Evolutionary conservation across 1,284 basidiomycete genomes (phyloP).

Genomic region (Stygiomarasmius scandens): DNA sequence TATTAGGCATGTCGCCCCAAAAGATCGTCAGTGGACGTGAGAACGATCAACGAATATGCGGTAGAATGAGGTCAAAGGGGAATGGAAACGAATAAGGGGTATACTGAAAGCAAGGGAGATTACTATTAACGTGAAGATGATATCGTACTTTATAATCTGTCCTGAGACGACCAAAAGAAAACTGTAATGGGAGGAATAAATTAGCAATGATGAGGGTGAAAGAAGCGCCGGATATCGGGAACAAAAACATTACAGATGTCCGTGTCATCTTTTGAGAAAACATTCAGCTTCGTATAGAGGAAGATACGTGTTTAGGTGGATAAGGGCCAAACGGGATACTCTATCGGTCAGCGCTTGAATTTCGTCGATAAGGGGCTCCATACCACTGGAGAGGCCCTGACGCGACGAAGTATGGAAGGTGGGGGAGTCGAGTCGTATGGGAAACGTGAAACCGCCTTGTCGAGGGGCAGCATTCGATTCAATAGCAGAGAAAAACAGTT

Average conservation of each 20-base stretch:
- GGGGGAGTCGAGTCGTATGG: background rate
- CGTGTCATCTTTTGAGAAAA: slow-evolving; percentile 37
- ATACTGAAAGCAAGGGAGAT: background rate
- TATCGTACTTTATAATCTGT: background rate
- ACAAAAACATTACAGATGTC: slow-evolving; percentile 3
- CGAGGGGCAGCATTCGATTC: slow-evolving; percentile 26
- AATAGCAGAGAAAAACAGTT: slow-evolving; percentile 20
- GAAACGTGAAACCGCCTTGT: slow-evolving; percentile 10
- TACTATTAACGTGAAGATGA: background rate
- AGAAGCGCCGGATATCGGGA: background rate
- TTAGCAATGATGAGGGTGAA: background rate
- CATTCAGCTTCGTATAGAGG: slow-evolving; percentile 71
- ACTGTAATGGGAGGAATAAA: background rate
- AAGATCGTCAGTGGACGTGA: background rate
- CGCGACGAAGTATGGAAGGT: slow-evolving; percentile 21
- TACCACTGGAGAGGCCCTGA: slow-evolving; percentile 32
- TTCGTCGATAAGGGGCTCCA: slow-evolving; percentile 72
- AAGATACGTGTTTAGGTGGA: slow-evolving; percentile 75
- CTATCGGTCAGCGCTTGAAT: slow-evolving; percentile 68
- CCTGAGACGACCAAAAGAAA: background rate
- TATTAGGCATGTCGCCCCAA: background rate
- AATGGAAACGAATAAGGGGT: background rate
- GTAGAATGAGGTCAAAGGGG: background rate
- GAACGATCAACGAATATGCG: background rate
- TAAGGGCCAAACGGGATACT: slow-evolving; percentile 66